These are phyloP conservation scores for Ganoderma lucidum DNA, from an alignment of 1,284 basidiomycete species.

Conservation along the genomic window DNA sequence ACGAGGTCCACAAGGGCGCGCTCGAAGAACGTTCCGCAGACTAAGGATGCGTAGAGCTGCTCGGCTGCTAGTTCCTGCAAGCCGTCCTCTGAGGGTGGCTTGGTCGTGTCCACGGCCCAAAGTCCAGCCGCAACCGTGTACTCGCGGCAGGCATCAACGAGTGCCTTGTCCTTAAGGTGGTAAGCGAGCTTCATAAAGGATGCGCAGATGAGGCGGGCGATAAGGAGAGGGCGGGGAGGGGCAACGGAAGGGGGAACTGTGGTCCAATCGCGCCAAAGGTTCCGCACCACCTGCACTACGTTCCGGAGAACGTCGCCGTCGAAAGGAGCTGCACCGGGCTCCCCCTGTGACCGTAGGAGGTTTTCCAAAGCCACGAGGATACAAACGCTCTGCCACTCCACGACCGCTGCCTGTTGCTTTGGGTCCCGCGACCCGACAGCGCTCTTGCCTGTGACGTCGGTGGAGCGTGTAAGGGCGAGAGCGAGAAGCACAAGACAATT, in stretches of 20 bases:
- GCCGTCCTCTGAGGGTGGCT: not conserved
- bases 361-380: constrained; percentile 34
- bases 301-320: constrained; percentile 16
- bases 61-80: constrained; percentile 27
- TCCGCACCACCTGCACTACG: constrained; percentile 43
- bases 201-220: constrained; percentile 48
- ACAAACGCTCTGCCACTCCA: constrained; percentile 41
- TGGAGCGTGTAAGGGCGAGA: constrained; percentile 26
- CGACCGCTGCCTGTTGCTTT: constrained; percentile 24
- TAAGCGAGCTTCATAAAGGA: constrained; percentile 58
- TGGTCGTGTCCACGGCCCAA: constrained; percentile 16
- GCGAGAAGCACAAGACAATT: constrained; percentile 38
- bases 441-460: constrained; percentile 12
- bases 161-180: constrained; percentile 43
- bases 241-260: constrained; percentile 29
- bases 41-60: constrained; percentile 29
- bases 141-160: constrained; percentile 44
- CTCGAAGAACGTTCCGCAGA: constrained; percentile 29
- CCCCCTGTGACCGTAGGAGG: constrained; percentile 38
- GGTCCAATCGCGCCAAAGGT: constrained; percentile 53
- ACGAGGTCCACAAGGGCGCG: constrained; percentile 29
- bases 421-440: constrained; percentile 9
- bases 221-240: constrained; percentile 34
- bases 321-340: constrained; percentile 23
- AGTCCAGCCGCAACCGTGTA: constrained; percentile 25